A percentile compares a stretch with the other conserved stretches of the same genome.
phyloP scores from a whole-genome alignment of 192 early-diverging fungal genomes.

The Gonapodya sp. region DNA sequence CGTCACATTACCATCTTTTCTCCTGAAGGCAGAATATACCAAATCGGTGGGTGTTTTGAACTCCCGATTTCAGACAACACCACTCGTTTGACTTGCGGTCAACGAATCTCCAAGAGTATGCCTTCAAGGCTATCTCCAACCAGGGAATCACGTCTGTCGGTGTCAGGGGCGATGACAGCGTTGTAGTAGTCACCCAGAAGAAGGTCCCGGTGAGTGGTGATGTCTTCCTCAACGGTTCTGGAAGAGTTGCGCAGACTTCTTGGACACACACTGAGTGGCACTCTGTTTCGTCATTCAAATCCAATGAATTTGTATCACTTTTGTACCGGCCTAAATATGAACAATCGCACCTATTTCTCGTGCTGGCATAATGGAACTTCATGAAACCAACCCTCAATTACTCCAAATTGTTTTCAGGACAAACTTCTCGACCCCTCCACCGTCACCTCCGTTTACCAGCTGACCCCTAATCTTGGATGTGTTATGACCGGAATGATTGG shows the following conservation, averaged over 20 bases:
- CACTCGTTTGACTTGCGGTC: too few relatives aligned
- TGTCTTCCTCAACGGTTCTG: not conserved
- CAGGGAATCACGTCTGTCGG: constrained; percentile 92
- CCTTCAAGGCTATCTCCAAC: constrained; percentile 99
- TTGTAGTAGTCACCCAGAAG: constrained; percentile 92
- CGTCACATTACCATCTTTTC: constrained; percentile 99
- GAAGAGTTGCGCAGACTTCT: not conserved
- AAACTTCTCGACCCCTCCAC: constrained; percentile 91
- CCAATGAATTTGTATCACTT: too few relatives aligned
- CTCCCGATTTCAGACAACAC: not conserved
- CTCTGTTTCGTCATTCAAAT: not conserved
- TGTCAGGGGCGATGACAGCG: constrained; percentile 89
- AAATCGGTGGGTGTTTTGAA: constrained; percentile 72
- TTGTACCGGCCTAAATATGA: too few relatives aligned
- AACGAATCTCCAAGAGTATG: constrained; percentile 69
- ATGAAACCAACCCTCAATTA: too few relatives aligned
- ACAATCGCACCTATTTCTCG: constrained; percentile 4
- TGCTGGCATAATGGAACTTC: too few relatives aligned
- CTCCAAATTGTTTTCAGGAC: constrained; percentile 46
- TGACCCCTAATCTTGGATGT: constrained; percentile 90
- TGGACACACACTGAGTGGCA: not conserved
- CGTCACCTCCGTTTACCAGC: constrained; percentile 84
- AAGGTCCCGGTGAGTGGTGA: constrained; percentile 79
- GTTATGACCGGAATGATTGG: constrained; percentile 95
- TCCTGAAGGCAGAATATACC: constrained; percentile 97